Percentiles rank a stretch among this genome's conserved stretches.
These are phyloP conservation scores for Ganoderma sinense DNA, from an alignment of 1,284 basidiomycete genomes.

Conservation along the genomic window DNA sequence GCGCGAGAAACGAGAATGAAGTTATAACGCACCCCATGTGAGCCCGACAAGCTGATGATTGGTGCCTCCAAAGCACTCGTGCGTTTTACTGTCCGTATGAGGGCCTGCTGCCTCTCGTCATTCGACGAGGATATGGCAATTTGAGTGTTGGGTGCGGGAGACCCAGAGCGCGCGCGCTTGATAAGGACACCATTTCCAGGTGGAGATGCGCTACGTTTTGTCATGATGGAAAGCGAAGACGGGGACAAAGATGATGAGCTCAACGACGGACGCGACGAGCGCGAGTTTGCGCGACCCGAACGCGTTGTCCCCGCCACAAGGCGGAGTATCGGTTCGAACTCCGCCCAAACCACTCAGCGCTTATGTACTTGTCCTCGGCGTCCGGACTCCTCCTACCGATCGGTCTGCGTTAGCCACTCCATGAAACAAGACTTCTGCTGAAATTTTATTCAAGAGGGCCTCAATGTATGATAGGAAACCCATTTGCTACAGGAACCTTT, in stretches of 20 bases:
- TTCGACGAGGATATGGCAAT: slow-evolving; percentile 77
- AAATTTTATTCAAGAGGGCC: no score
- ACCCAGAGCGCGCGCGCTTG: slow-evolving; percentile 68
- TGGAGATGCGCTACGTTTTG: slow-evolving; percentile 70
- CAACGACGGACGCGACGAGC: not conserved
- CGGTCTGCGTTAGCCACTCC: no score
- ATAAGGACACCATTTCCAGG: slow-evolving; percentile 63
- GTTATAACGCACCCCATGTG: slow-evolving; percentile 65
- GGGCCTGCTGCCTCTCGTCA: slow-evolving; percentile 75
- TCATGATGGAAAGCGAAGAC: slow-evolving; percentile 52
- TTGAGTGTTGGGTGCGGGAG: slow-evolving; percentile 64
- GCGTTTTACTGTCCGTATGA: slow-evolving; percentile 79
- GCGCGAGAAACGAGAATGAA: not conserved
- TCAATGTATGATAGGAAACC: no score
- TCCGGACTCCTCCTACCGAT: no score
- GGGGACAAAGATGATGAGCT: slow-evolving; percentile 15
- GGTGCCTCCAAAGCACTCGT: slow-evolving; percentile 84
- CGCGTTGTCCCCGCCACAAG: not conserved
- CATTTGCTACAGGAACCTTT: no score
- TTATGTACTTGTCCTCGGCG: not conserved
- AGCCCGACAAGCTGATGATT: slow-evolving; percentile 79
- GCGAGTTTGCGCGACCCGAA: slow-evolving; percentile 1
- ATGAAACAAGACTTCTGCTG: no score
- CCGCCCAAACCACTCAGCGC: not conserved
- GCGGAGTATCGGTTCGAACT: not conserved